Percentiles rank a stretch among this genome's conserved stretches.
These are phyloP conservation scores for Tetracladium setigerum DNA, from an alignment of 495 filamentous ascomycete genomes.

Conservation along the genomic window DNA sequence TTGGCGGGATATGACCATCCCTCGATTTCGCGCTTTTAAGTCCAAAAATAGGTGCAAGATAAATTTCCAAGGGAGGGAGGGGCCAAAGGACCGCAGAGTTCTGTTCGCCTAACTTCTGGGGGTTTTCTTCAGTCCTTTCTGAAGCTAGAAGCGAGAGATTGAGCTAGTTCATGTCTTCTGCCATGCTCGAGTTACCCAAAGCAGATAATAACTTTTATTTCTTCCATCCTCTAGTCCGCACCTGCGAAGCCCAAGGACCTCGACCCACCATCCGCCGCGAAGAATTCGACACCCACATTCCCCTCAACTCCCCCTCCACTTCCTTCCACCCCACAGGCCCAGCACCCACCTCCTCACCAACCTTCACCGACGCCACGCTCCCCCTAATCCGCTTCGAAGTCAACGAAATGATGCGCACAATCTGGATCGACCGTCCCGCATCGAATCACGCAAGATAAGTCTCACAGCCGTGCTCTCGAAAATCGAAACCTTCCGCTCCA, in stretches of 20 bases:
- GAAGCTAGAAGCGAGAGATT: too few species aligned
- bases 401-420: slow-evolving; percentile 61
- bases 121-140: too few species aligned
- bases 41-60: too few species aligned
- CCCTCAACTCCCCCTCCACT: slow-evolving; percentile 57
- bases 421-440: slow-evolving; percentile 55
- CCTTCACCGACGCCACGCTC: slow-evolving; percentile 62
- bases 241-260: slow-evolving; percentile 70
- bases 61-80: too few species aligned
- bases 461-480: slow-evolving; percentile 48
- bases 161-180: too few species aligned
- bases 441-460: slow-evolving; percentile 53
- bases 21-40: too few species aligned
- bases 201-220: too few species aligned
- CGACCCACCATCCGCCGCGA: slow-evolving; percentile 56
- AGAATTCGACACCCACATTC: slow-evolving; percentile 63
- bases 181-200: too few species aligned
- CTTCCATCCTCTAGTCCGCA: too few species aligned
- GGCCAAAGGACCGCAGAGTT: too few species aligned
- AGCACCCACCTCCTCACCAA: slow-evolving; percentile 25
- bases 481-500: slow-evolving; percentile 51
- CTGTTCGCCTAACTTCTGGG: too few species aligned
- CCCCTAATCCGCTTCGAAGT: slow-evolving; percentile 61
- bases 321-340: slow-evolving; percentile 37
- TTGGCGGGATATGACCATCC: too few species aligned